A percentile compares a stretch with the other conserved stretches of the same genome.
Conservation (phyloP, 2,329 filamentous ascomycete genomes). For the Pestalotiopsis sp. region DNA sequence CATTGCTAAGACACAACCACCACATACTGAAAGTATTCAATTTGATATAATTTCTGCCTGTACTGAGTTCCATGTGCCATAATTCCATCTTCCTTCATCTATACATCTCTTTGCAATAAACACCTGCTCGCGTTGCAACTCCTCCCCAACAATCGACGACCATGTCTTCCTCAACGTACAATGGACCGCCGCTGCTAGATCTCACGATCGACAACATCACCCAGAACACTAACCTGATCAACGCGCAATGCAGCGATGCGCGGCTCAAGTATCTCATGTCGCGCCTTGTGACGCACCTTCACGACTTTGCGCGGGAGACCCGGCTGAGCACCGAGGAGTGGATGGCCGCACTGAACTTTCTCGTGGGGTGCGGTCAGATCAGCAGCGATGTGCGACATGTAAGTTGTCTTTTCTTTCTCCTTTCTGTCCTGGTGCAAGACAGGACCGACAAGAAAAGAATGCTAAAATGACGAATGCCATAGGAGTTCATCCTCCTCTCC, state of each 20-base stretch:
- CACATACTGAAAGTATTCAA: not conserved
- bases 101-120: not conserved
- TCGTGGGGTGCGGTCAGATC: conserved; percentile 74
- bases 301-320: conserved; percentile 82
- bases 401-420: conserved; percentile 28
- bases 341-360: conserved; percentile 73
- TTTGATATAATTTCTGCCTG: not conserved
- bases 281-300: conserved; percentile 74
- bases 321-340: conserved; percentile 76
- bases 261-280: conserved; percentile 74
- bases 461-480: not conserved
- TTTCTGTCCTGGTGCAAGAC: not conserved
- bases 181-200: conserved; percentile 61
- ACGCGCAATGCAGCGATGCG: conserved; percentile 67
- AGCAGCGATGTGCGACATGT: conserved; percentile 74
- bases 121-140: not conserved
- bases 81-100: not conserved
- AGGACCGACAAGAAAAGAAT: not conserved
- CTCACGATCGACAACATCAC: conserved; percentile 82
- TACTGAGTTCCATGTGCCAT: not conserved
- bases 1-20: conserved; percentile 1
- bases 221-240: conserved; percentile 73
- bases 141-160: not conserved
- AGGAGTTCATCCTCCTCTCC: conserved; percentile 82
- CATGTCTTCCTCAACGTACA: conserved; percentile 25